These are phyloP conservation scores for Leccinum pachyderme DNA, from an alignment of 1,284 basidiomycete genomes.

Conservation along the genomic window DNA sequence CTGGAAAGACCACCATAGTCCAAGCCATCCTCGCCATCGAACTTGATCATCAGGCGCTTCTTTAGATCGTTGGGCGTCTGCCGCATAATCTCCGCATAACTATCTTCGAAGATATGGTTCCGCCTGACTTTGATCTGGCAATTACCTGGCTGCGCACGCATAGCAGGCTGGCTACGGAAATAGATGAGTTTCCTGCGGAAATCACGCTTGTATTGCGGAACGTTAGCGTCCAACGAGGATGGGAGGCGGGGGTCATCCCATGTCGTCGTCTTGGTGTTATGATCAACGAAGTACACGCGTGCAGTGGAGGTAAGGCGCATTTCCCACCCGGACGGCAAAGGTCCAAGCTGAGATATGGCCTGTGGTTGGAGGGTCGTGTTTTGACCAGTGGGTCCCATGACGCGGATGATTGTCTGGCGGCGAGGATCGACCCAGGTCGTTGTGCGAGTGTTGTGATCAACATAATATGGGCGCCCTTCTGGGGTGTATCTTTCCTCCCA, in stretches of 20 bases:
- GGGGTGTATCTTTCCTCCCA: slow-evolving; percentile 97
- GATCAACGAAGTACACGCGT: slow-evolving; percentile 94
- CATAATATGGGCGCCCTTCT: slow-evolving; percentile 92
- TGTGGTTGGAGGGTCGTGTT: slow-evolving; percentile 82
- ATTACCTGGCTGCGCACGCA: slow-evolving; percentile 86
- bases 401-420: slow-evolving; percentile 84
- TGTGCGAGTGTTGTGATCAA: slow-evolving; percentile 92
- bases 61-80: slow-evolving; percentile 92
- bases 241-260: slow-evolving; percentile 95
- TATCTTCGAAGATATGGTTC: slow-evolving; percentile 94
- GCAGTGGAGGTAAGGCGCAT: slow-evolving; percentile 95
- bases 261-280: slow-evolving; percentile 96
- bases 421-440: slow-evolving; percentile 97
- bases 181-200: slow-evolving; percentile 96
- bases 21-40: slow-evolving; percentile 93
- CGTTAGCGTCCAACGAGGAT: slow-evolving; percentile 81
- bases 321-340: slow-evolving; percentile 93
- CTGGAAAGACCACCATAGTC: slow-evolving; percentile 94
- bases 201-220: slow-evolving; percentile 96
- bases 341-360: slow-evolving; percentile 87
- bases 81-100: slow-evolving; percentile 95
- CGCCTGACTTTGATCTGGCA: slow-evolving; percentile 93
- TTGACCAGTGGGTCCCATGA: slow-evolving; percentile 86
- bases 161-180: slow-evolving; percentile 92
- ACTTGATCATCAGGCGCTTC: slow-evolving; percentile 97